Evolutionary conservation across 352 stramenopile genomes (phyloP).

Genomic region (Phytopythium mirpurense): DNA sequence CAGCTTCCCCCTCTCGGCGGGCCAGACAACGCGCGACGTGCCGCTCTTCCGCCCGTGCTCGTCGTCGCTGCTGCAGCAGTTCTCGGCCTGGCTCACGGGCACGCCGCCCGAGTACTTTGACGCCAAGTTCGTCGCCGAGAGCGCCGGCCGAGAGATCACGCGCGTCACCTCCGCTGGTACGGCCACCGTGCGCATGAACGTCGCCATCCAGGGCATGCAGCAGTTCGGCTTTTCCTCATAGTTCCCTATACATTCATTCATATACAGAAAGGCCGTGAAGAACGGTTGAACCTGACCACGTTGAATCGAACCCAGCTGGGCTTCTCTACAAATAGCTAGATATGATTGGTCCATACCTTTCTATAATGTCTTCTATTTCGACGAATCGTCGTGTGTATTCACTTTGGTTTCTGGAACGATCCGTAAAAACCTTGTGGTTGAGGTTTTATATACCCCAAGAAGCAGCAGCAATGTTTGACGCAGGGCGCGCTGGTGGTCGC

Average conservation of each 20-base stretch:
- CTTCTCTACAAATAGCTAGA: no score
- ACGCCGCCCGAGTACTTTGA: constrained; percentile 89
- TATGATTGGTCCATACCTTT: no score
- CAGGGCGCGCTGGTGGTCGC: no score
- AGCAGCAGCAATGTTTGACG: no score
- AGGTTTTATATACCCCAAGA: no score
- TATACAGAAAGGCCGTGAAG: no score
- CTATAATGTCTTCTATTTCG: no score
- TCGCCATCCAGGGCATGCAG: constrained; percentile 54
- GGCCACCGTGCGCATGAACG: constrained; percentile 55
- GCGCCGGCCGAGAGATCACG: constrained; percentile 59
- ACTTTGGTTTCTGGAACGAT: neutral
- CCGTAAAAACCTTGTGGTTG: neutral
- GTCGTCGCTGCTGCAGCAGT: constrained; percentile 80
- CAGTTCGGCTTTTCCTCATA: constrained; percentile 36
- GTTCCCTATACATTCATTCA: no score
- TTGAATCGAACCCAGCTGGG: neutral
- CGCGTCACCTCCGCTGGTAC: constrained; percentile 52
- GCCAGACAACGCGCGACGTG: constrained; percentile 56
- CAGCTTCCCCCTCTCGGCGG: constrained; percentile 66
- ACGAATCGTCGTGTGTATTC: no score
- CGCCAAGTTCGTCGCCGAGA: constrained; percentile 71
- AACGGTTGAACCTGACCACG: neutral
- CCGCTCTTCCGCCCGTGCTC: constrained; percentile 88
- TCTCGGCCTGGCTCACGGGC: constrained; percentile 84